A percentile compares a stretch with the other conserved stretches of the same genome.
Conservation (phyloP, 1,284 basidiomycete genomes). For the Cystobasidium slooffiae region DNA sequence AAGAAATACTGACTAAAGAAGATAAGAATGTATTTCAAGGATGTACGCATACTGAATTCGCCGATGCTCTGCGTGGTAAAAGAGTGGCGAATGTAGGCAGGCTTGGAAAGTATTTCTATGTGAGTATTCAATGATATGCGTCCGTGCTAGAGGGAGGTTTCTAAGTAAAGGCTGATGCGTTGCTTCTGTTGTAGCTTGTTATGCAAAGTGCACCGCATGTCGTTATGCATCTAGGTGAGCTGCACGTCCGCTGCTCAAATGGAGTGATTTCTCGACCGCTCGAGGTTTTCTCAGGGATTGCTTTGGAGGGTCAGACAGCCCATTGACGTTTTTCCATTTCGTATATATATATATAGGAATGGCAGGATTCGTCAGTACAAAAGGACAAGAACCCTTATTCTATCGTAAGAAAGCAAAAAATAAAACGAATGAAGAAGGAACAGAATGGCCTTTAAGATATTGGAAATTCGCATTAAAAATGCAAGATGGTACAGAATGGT, state of each 20-base stretch:
- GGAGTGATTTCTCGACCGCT: not conserved
- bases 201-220: conserved; percentile 3
- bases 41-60: conserved; percentile 68
- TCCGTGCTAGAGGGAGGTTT: not conserved
- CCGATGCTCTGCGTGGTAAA: conserved; percentile 64
- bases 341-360: conserved; percentile 51
- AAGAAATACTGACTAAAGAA: conserved; percentile 65
- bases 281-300: not conserved
- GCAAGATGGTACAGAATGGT: conserved; percentile 59
- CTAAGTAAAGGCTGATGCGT: not conserved
- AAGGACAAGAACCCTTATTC: conserved; percentile 67
- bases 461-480: conserved; percentile 64
- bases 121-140: conserved; percentile 45
- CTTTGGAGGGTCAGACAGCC: too few species aligned
- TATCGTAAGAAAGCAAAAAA: conserved; percentile 67
- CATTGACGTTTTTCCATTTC: not conserved
- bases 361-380: conserved; percentile 59
- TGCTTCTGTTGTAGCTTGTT: not conserved
- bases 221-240: conserved; percentile 47
- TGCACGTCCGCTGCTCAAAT: not conserved
- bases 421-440: conserved; percentile 54
- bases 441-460: conserved; percentile 76
- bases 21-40: conserved; percentile 74
- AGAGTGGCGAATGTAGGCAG: conserved; percentile 67
- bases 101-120: conserved; percentile 69